Base-by-base conservation (phyloP, 345 rosid genomes). In the Nasturtium officinale region DNA sequence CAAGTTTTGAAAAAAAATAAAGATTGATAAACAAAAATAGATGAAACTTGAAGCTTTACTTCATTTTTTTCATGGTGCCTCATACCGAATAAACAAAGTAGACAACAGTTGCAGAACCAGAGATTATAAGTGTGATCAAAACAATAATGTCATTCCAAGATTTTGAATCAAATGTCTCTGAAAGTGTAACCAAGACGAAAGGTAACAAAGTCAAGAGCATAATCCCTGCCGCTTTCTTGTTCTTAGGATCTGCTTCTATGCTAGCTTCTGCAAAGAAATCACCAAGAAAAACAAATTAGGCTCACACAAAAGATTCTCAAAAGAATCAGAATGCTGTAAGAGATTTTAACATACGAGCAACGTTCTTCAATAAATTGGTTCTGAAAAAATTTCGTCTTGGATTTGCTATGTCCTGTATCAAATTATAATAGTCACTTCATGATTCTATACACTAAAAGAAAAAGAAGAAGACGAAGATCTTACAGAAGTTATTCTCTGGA, bases 51-150 rank as follows among this genome's bases (percentile, higher is more conserved):
- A 33, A 53, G 10, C 6, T 32, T 66, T 35, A 13, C 20, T 53
- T 52, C n/a, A 28, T 26, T 62, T 26, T n/a, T 26, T n/a, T 9
- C 0, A 3, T 2, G 30, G 46, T 10, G 48, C 0, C 6, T 37
- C 59, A 20, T 77, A 77, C 76, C 80, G 70, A 65, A 64, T 71
- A 77, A 30, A 77, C 48, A 57, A 77, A 71, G 67, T 47, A 77
- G 59, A 11, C 65, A 54, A 77, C n/a, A 56, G 56, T 63, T 28
- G 80, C 60, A 54, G 42, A 77, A 38, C 35, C 61, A 56, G 80
- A 77, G 62, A 71, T 21, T 38, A 71, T 29, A 12, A 77, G 65
- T 13, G 80, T 77, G 62, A 57, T 56, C 72, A 77, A 57, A 38
- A 63, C 46, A 0, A 65, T 65, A 15, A 21, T 0, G 0, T 65